phyloP scores from a whole-genome alignment of 148 eudicot genomes.

The Chenopodium album region DNA sequence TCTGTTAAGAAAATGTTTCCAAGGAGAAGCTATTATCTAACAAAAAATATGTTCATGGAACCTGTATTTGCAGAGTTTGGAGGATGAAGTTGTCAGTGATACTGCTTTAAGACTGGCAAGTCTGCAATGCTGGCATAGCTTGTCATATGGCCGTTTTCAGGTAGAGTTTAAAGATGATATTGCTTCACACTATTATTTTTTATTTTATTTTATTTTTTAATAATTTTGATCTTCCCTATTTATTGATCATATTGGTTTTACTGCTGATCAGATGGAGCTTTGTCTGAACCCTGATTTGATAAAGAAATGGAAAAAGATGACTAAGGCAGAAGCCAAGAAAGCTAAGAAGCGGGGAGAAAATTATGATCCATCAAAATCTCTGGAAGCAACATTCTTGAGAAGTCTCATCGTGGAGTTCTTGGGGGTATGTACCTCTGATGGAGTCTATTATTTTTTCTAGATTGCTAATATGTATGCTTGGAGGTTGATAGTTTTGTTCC shows the following conservation, averaged over 20 bases:
- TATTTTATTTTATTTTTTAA: background rate
- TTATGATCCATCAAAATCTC: constrained; percentile 55
- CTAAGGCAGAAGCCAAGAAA: constrained; percentile 68
- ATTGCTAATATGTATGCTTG: background rate
- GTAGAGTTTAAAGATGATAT: constrained; percentile 34
- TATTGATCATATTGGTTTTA: constrained; percentile 11
- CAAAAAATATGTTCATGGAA: background rate
- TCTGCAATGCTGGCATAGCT: constrained; percentile 88
- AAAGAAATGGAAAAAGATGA: constrained; percentile 83
- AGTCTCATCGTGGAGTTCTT: constrained; percentile 79
- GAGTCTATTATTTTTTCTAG: background rate
- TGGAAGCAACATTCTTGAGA: constrained; percentile 78
- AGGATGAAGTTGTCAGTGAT: constrained; percentile 85
- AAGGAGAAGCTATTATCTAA: constrained; percentile 1
- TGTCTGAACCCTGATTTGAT: constrained; percentile 69
- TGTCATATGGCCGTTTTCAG: constrained; percentile 95
- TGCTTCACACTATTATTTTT: background rate
- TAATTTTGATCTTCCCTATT: background rate
- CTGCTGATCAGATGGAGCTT: constrained; percentile 68
- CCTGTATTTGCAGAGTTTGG: constrained; percentile 65
- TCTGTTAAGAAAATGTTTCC: background rate
- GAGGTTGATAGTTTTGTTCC: background rate
- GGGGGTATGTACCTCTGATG: constrained; percentile 47
- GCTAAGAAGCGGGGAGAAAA: constrained; percentile 59
- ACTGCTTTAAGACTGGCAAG: constrained; percentile 72